Evolutionary conservation across 2,329 filamentous ascomycete genomes (phyloP).

Genomic region (Scleromitrula shiraiana): DNA sequence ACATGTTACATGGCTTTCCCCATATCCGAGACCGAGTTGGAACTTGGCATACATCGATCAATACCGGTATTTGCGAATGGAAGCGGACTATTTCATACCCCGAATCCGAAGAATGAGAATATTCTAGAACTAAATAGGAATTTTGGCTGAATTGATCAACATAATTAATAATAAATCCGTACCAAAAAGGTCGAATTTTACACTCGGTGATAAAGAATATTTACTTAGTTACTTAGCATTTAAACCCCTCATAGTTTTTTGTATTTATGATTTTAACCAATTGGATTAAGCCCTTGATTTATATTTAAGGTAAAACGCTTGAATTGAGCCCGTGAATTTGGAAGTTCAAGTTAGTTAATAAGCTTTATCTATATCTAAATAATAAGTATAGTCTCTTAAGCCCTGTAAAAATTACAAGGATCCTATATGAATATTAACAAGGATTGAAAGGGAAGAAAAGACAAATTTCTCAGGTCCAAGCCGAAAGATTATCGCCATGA

Average conservation of each 20-base stretch:
- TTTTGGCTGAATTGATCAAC: too few relatives aligned
- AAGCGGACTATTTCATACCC: not conserved
- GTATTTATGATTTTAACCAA: too few relatives aligned
- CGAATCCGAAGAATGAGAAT: not conserved
- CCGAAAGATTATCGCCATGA: slow-evolving; percentile 8
- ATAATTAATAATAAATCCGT: not conserved
- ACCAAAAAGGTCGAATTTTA: not conserved
- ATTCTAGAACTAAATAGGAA: not conserved
- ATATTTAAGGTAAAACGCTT: not conserved
- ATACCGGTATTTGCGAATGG: not conserved
- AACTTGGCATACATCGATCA: not conserved
- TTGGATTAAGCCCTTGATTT: not conserved
- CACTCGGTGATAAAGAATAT: too few relatives aligned
- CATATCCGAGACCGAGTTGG: not conserved
- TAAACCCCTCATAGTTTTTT: too few relatives aligned
- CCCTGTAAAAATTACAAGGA: not conserved
- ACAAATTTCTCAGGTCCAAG: not conserved
- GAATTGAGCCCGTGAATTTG: slow-evolving; percentile 4
- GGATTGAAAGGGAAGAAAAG: not conserved
- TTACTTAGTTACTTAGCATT: too few relatives aligned
- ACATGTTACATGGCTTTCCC: too few relatives aligned
- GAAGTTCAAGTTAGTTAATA: too few relatives aligned
- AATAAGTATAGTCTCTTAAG: too few relatives aligned
- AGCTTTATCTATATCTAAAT: too few relatives aligned
- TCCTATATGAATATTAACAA: not conserved